These are phyloP conservation scores for Cydonia oblonga DNA, from an alignment of 331 rosid species.

Conservation along the genomic window DNA sequence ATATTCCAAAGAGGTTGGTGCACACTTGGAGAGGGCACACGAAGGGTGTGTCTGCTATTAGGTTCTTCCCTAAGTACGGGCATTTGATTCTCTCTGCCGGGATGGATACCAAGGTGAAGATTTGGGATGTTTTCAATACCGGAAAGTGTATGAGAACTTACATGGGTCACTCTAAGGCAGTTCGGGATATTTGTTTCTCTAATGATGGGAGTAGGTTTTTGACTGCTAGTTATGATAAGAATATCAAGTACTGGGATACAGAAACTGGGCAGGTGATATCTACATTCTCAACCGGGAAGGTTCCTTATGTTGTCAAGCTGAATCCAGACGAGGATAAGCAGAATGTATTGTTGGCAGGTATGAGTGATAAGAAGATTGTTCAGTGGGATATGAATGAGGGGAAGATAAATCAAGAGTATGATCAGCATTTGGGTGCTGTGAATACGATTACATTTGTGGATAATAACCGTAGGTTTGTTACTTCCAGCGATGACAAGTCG, in stretches of 20 bases:
- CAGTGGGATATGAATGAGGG: conserved; percentile 96
- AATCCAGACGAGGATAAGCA: conserved; percentile 95
- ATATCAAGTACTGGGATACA: conserved; percentile 95
- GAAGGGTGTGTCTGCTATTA: conserved; percentile 81
- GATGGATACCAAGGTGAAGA: conserved; percentile 87
- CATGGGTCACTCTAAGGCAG: conserved; percentile 86
- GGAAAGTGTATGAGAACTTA: conserved; percentile 98
- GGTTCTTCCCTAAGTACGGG: conserved; percentile 83
- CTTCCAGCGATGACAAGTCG: conserved; percentile 93
- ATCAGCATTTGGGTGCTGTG: conserved; percentile 97
- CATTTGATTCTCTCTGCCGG: conserved; percentile 90
- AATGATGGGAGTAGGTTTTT: conserved; percentile 80
- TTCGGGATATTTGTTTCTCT: conserved; percentile 77
- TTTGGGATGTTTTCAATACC: conserved; percentile 93
- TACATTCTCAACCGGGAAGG: conserved; percentile 77
- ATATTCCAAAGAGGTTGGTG: conserved; percentile 90
- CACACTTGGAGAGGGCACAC: conserved; percentile 99
- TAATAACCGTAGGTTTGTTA: conserved; percentile 90
- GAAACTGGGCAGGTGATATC: conserved; percentile 97
- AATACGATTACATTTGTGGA: conserved; percentile 96
- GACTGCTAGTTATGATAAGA: conserved; percentile 86
- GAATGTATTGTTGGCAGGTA: conserved; percentile 86
- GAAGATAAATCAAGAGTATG: conserved; percentile 94
- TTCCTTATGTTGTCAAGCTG: conserved; percentile 86
- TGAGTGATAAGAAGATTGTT: conserved; percentile 98